Evolutionary conservation across 2,329 filamentous ascomycete genomes (phyloP).

Genomic region (Claviceps cyperi): DNA sequence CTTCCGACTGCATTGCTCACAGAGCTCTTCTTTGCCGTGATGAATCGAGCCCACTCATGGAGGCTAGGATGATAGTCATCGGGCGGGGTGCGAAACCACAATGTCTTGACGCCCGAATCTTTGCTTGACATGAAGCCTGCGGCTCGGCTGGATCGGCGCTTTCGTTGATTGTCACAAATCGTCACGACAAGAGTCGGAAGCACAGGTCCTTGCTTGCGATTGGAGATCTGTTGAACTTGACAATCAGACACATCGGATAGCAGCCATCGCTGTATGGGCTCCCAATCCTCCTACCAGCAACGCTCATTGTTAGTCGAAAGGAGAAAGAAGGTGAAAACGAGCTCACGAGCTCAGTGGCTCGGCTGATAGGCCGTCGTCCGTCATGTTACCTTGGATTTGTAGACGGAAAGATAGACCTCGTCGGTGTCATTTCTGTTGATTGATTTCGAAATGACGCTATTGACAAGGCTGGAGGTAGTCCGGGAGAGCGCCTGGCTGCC

Average conservation of each 20-base stretch:
- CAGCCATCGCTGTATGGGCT: slow-evolving; percentile 39
- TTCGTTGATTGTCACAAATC: slow-evolving; percentile 46
- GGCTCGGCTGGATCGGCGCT: slow-evolving; percentile 49
- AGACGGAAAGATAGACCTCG: slow-evolving; percentile 36
- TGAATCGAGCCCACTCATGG: slow-evolving; percentile 44
- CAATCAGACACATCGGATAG: slow-evolving; percentile 39
- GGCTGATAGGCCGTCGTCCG: background rate
- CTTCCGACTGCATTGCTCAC: slow-evolving; percentile 31
- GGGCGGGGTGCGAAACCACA: slow-evolving; percentile 41
- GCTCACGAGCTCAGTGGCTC: too few relatives aligned
- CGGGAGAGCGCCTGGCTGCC: slow-evolving; percentile 25
- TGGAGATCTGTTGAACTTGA: slow-evolving; percentile 42
- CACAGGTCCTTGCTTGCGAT: slow-evolving; percentile 46
- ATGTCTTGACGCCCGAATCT: slow-evolving; percentile 30
- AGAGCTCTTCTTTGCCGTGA: slow-evolving; percentile 30
- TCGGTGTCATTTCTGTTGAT: slow-evolving; percentile 23
- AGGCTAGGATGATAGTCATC: slow-evolving; percentile 38
- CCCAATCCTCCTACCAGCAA: slow-evolving; percentile 30
- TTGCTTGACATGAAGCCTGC: slow-evolving; percentile 39
- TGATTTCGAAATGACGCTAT: slow-evolving; percentile 23
- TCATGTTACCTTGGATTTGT: slow-evolving; percentile 36
- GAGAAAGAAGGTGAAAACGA: background rate
- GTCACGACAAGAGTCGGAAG: slow-evolving; percentile 45
- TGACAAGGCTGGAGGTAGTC: slow-evolving; percentile 23
- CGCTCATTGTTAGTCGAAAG: background rate